A percentile compares a stretch with the other conserved stretches of the same genome.
These are phyloP conservation scores for Aspergillus japonicus DNA, from an alignment of 2,329 filamentous ascomycete species.

Conservation along the genomic window DNA sequence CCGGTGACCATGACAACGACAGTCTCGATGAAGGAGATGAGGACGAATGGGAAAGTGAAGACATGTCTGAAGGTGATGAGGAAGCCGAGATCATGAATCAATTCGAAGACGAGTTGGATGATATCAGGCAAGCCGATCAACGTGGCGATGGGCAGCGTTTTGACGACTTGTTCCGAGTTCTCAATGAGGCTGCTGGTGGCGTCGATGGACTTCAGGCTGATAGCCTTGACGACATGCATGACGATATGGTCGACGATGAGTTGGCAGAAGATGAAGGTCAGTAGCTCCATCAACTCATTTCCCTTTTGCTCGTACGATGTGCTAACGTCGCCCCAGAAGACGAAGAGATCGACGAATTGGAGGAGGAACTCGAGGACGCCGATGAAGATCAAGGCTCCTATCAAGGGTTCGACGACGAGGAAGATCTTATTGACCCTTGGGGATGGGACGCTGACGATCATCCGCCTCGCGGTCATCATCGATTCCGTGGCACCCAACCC, in stretches of 20 bases:
- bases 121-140: conserved; percentile 42
- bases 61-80: conserved; percentile 48
- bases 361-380: conserved; percentile 47
- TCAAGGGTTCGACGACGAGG: conserved; percentile 40
- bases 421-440: conserved; percentile 46
- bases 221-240: conserved; percentile 49
- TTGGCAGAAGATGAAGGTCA: conserved; percentile 58
- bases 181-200: conserved; percentile 43
- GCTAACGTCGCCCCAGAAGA: conserved; percentile 56
- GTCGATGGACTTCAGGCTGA: conserved; percentile 46
- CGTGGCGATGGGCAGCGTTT: conserved; percentile 43
- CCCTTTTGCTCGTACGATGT: not conserved
- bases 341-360: conserved; percentile 48
- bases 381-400: conserved; percentile 47
- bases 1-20: conserved; percentile 55
- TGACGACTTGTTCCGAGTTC: conserved; percentile 48
- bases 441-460: conserved; percentile 57
- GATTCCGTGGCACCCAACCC: conserved; percentile 58
- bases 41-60: conserved; percentile 52
- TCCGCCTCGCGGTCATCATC: conserved; percentile 45
- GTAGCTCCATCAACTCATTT: conserved; percentile 14
- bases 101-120: conserved; percentile 43
- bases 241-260: conserved; percentile 54
- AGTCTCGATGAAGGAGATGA: conserved; percentile 49
- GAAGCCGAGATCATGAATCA: conserved; percentile 47